Percentiles rank a stretch among this genome's conserved stretches.
Evolutionary conservation across 2,329 filamentous ascomycete species (phyloP).

Genomic region (Periconia macrospinosa): DNA sequence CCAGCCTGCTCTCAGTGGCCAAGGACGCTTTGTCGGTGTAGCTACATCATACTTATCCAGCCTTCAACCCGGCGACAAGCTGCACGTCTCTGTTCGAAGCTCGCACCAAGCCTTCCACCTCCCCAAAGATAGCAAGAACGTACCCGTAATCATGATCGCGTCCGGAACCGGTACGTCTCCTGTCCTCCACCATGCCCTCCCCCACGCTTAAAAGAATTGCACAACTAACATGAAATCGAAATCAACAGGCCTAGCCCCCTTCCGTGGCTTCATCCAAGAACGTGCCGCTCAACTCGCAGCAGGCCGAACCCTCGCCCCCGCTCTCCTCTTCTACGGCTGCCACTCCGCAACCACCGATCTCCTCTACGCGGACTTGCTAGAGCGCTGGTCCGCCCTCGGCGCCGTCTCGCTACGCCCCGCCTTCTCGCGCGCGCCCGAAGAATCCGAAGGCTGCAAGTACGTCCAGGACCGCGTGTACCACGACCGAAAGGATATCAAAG

Average conservation of each 20-base stretch:
- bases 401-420: slow-evolving; percentile 65
- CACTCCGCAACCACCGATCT: slow-evolving; percentile 58
- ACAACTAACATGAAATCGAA: background rate
- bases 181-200: background rate
- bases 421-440: slow-evolving; percentile 53
- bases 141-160: slow-evolving; percentile 46
- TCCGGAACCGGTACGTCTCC: slow-evolving; percentile 30
- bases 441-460: slow-evolving; percentile 54
- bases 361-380: slow-evolving; percentile 62
- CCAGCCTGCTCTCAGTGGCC: slow-evolving; percentile 51
- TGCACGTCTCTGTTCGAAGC: slow-evolving; percentile 47
- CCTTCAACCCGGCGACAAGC: slow-evolving; percentile 44
- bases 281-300: slow-evolving; percentile 46
- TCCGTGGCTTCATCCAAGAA: slow-evolving; percentile 48
- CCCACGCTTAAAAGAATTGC: slow-evolving; percentile 38
- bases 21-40: slow-evolving; percentile 50
- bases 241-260: slow-evolving; percentile 45
- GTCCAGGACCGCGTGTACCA: slow-evolving; percentile 57
- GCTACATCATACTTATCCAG: slow-evolving; percentile 47
- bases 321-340: slow-evolving; percentile 69
- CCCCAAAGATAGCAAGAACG: slow-evolving; percentile 44
- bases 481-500: slow-evolving; percentile 49
- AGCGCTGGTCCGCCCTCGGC: slow-evolving; percentile 61
- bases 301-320: slow-evolving; percentile 59
- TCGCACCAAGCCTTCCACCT: slow-evolving; percentile 49